Evolutionary conservation across 2,329 filamentous ascomycete genomes (phyloP).

Genomic region (Sporothrix pallida): DNA sequence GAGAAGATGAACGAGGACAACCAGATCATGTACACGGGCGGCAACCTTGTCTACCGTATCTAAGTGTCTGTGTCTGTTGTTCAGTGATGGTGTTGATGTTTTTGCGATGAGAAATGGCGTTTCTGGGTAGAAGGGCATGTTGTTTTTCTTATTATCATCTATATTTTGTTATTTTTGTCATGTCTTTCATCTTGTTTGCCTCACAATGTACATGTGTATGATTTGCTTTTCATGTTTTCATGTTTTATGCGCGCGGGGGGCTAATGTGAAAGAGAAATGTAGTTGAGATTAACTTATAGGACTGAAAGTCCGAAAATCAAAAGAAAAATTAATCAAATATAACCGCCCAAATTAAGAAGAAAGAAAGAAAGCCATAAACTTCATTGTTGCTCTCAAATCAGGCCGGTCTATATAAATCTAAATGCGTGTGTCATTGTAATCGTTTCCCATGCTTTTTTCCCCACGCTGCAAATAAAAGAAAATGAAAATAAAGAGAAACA

Average conservation of each 20-base stretch:
- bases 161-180: constrained; percentile 7
- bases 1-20: constrained; percentile 81
- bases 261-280: constrained; percentile 9
- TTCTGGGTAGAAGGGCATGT: constrained; percentile 31
- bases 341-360: neutral
- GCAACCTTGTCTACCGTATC: constrained; percentile 73
- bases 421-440: constrained; percentile 5
- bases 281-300: neutral
- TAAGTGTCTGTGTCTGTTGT: constrained; percentile 43
- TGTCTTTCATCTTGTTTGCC: neutral
- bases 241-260: neutral
- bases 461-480: neutral
- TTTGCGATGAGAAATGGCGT: constrained; percentile 27
- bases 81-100: neutral
- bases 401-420: constrained; percentile 8
- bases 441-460: constrained; percentile 6
- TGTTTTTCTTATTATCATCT: constrained; percentile 12
- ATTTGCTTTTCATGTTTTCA: neutral
- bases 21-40: constrained; percentile 82
- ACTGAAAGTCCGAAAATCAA: neutral
- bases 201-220: constrained; percentile 11
- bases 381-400: neutral
- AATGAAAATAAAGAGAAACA: constrained; percentile 7
- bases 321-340: neutral
- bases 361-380: neutral